Percentiles rank a stretch among this genome's conserved stretches.
Evolutionary conservation across 164 flowering plant species (phyloP).

Genomic region (Vitis cinerea): DNA sequence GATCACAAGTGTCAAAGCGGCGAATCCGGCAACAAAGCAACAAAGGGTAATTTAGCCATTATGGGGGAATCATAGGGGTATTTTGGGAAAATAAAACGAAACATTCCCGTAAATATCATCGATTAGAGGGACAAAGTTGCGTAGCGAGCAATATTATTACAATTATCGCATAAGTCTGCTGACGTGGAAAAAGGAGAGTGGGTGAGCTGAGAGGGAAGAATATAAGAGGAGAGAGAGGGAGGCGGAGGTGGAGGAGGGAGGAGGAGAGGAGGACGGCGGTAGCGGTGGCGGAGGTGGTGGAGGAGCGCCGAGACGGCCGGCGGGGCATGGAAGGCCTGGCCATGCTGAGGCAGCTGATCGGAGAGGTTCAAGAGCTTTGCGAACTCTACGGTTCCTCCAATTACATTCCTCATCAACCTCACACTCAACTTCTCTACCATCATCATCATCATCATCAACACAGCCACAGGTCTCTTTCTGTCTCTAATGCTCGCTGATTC

Average conservation of each 20-base stretch:
- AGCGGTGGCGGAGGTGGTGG: constrained; percentile 1
- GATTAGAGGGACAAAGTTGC: constrained; percentile 3
- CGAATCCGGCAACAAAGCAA: neutral
- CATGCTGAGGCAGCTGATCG: constrained; percentile 83
- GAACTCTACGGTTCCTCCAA: constrained; percentile 56
- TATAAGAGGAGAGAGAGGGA: constrained; percentile 15
- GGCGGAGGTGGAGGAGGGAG: constrained; percentile 8
- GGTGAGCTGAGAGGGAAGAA: constrained; percentile 5
- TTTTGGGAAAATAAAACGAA: neutral
- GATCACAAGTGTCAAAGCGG: neutral
- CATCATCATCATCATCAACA: constrained; percentile 12
- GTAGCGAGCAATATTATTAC: constrained; percentile 13
- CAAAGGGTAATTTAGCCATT: neutral
- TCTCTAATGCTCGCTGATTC: neutral
- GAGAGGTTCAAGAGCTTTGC: constrained; percentile 71
- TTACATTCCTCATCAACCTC: constrained; percentile 5
- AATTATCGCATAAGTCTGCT: constrained; percentile 21
- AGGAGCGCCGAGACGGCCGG: neutral
- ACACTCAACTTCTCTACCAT: constrained; percentile 15
- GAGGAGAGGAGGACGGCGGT: neutral
- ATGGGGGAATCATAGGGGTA: neutral
- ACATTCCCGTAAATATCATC: constrained; percentile 1
- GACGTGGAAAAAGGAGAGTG: constrained; percentile 36
- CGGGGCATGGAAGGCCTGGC: constrained; percentile 62
- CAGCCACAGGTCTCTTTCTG: constrained; percentile 15